These are phyloP conservation scores for Acacia pycnantha DNA, from an alignment of 331 rosid species.

Conservation along the genomic window DNA sequence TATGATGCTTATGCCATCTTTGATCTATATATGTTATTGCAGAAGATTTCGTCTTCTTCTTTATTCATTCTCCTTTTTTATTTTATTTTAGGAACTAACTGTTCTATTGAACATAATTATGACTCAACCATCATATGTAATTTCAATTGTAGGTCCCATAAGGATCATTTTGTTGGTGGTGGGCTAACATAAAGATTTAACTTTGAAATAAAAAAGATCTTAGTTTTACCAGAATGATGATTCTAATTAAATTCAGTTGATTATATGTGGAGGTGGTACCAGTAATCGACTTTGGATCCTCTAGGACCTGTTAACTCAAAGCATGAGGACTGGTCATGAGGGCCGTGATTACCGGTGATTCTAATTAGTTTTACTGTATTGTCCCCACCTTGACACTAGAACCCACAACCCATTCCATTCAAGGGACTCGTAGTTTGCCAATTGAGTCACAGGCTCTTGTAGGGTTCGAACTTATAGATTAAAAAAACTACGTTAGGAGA, in stretches of 20 bases:
- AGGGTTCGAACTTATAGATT: not conserved
- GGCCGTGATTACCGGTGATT: too few species aligned
- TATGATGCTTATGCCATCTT: not conserved
- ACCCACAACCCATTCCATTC: too few species aligned
- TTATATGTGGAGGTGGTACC: too few species aligned
- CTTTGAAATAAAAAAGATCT: not conserved
- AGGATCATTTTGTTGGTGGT: not conserved
- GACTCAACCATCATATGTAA: not conserved
- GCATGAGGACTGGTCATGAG: too few species aligned
- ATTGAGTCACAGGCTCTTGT: too few species aligned
- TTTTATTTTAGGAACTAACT: not conserved
- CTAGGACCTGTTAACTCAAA: too few species aligned
- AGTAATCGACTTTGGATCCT: too few species aligned
- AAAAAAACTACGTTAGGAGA: not conserved
- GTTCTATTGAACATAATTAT: not conserved
- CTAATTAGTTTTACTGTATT: too few species aligned
- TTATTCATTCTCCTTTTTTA: not conserved
- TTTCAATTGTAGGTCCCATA: not conserved
- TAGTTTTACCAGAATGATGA: not conserved
- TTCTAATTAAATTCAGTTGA: not conserved
- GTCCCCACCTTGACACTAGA: too few species aligned
- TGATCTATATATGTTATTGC: not conserved
- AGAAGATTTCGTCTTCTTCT: not conserved
- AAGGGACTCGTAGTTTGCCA: too few species aligned
- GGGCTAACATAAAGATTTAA: not conserved